Evolutionary conservation across 2,329 filamentous ascomycete species (phyloP).

Genomic region (Penicillium sp.): DNA sequence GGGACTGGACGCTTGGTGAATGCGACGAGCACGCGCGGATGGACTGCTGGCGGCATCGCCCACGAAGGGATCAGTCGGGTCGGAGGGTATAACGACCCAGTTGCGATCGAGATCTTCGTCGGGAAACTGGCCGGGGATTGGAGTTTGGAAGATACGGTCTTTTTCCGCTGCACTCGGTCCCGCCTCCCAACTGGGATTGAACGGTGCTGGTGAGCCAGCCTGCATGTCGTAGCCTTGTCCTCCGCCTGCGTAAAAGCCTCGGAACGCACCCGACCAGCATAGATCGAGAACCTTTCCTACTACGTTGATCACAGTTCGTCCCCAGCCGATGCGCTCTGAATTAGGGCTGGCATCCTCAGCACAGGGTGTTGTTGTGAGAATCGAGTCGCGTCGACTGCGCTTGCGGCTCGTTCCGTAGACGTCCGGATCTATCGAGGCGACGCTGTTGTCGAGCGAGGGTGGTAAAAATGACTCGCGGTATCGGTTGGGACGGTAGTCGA

Average conservation of each 20-base stretch:
- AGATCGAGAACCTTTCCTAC: slow-evolving; percentile 79
- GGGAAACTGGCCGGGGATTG: slow-evolving; percentile 58
- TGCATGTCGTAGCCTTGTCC: slow-evolving; percentile 69
- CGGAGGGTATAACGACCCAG: slow-evolving; percentile 67
- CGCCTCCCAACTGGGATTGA: slow-evolving; percentile 35
- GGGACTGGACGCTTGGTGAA: slow-evolving; percentile 24
- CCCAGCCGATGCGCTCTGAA: slow-evolving; percentile 37
- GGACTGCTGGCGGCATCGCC: slow-evolving; percentile 19
- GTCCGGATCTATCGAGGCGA: slow-evolving; percentile 27
- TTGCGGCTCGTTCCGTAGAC: slow-evolving; percentile 31
- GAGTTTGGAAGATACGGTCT: slow-evolving; percentile 41
- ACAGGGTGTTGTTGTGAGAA: slow-evolving; percentile 28
- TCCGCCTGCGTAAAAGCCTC: slow-evolving; percentile 83
- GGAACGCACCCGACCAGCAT: slow-evolving; percentile 71
- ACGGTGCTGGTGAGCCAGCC: slow-evolving; percentile 22
- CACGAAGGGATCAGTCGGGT: slow-evolving; percentile 20
- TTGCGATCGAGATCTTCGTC: slow-evolving; percentile 61
- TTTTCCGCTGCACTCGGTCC: slow-evolving; percentile 28
- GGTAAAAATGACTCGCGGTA: slow-evolving; percentile 37
- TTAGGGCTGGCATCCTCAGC: slow-evolving; percentile 17
- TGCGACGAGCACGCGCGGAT: slow-evolving; percentile 22
- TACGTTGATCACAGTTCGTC: slow-evolving; percentile 45
- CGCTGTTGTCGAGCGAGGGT: slow-evolving; percentile 30
- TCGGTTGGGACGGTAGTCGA: slow-evolving; percentile 47
- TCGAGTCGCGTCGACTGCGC: slow-evolving; percentile 36